phyloP scores from a whole-genome alignment of 2,329 filamentous ascomycete species.

The Nothophoma quercina region DNA sequence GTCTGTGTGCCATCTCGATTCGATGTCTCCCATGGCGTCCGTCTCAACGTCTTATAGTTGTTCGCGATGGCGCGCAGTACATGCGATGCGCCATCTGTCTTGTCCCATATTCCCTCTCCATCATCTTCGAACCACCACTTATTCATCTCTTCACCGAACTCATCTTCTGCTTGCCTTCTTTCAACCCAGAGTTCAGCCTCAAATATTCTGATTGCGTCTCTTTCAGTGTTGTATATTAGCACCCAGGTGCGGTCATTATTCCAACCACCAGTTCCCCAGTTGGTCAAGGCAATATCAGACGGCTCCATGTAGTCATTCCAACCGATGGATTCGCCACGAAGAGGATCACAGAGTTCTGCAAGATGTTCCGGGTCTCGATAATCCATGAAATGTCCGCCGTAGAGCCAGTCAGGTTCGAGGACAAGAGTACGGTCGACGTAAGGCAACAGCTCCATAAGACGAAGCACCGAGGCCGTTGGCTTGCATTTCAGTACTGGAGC shows the following conservation, averaged over 20 bases:
- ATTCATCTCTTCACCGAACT: slow-evolving; percentile 2
- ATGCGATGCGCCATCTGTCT: slow-evolving; percentile 4
- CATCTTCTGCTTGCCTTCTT: neutral
- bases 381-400: slow-evolving; percentile 22
- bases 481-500: slow-evolving; percentile 18
- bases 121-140: slow-evolving; percentile 10
- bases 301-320: slow-evolving; percentile 16
- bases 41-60: slow-evolving; percentile 11
- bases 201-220: slow-evolving; percentile 19
- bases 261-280: slow-evolving; percentile 21
- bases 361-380: slow-evolving; percentile 16
- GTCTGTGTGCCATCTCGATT: neutral
- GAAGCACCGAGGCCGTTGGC: slow-evolving; percentile 15
- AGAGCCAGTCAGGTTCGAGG: slow-evolving; percentile 17
- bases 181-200: slow-evolving; percentile 16
- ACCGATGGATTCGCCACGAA: neutral
- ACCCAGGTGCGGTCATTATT: slow-evolving; percentile 21
- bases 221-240: slow-evolving; percentile 20
- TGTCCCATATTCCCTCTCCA: neutral
- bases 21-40: slow-evolving; percentile 27
- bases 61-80: slow-evolving; percentile 17
- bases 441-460: slow-evolving; percentile 25
- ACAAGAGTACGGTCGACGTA: slow-evolving; percentile 20
- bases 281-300: slow-evolving; percentile 15
- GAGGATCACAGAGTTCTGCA: slow-evolving; percentile 9